Conservation (phyloP, 139 green algal genomes). For the Marvania coccoides region DNA sequence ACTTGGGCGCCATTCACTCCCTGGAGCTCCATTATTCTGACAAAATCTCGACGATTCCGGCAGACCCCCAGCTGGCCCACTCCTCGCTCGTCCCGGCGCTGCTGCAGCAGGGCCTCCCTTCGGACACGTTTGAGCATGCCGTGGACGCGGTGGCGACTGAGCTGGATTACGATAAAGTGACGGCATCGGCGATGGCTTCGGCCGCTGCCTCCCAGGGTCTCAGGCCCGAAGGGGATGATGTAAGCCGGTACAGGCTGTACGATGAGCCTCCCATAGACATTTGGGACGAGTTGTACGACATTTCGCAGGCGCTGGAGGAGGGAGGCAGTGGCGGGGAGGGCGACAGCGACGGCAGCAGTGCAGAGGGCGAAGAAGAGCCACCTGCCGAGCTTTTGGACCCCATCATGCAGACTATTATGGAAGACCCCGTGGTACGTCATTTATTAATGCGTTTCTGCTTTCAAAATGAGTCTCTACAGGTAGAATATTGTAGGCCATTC, state of each 20-base stretch:
- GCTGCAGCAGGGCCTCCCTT: neutral
- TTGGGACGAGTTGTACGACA: neutral
- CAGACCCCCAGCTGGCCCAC: neutral
- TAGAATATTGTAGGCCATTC: neutral
- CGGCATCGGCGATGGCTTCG: neutral
- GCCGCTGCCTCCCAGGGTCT: neutral
- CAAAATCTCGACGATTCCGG: neutral
- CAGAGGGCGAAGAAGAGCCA: neutral
- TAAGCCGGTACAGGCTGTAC: too few relatives aligned
- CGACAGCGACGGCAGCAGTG: neutral
- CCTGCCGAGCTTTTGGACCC: conserved; percentile 53
- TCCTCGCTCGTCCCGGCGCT: neutral
- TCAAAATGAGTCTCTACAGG: neutral
- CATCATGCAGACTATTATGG: conserved; percentile 32
- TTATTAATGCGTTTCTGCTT: neutral
- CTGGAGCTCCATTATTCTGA: neutral
- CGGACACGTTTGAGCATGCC: neutral
- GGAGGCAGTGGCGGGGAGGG: neutral
- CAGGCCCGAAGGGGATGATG: neutral
- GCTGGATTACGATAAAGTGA: neutral
- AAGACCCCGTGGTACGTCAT: neutral
- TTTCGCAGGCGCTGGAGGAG: neutral
- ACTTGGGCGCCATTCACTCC: neutral
- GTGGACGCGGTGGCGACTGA: neutral
- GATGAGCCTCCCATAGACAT: neutral